Percentiles rank a stretch among this genome's conserved stretches.
Evolutionary conservation across 352 stramenopile genomes (phyloP).

Genomic region (Globisporangium nodosum): DNA sequence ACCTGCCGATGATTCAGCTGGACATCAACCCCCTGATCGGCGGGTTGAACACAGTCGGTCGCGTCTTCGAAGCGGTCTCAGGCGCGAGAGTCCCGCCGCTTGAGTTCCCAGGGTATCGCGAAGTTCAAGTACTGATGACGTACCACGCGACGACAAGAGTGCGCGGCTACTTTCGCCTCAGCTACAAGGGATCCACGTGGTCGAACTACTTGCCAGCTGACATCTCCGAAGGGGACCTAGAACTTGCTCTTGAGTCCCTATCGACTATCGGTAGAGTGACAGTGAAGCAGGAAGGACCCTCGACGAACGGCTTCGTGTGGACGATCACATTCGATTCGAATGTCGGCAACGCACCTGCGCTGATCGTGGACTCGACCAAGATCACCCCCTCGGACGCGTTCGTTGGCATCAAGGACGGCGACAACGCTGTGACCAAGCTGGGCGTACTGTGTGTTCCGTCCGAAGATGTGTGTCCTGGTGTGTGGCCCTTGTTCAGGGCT

Average conservation of each 20-base stretch:
- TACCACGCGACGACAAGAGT: conserved; percentile 33
- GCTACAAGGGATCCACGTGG: conserved; percentile 68
- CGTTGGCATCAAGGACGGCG: conserved; percentile 60
- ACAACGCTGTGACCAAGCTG: conserved; percentile 57
- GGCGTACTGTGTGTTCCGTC: conserved; percentile 40
- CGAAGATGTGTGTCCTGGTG: conserved; percentile 37
- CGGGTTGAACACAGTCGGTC: conserved; percentile 22
- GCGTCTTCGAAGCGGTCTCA: conserved; percentile 43
- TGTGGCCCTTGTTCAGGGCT: conserved; percentile 31
- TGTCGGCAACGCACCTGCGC: conserved; percentile 44
- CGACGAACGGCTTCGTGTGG: conserved; percentile 50
- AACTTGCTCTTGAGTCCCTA: conserved; percentile 54
- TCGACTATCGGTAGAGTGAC: conserved; percentile 58
- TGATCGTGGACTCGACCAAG: conserved; percentile 57
- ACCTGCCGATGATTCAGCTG: conserved; percentile 67
- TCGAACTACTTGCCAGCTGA: conserved; percentile 56
- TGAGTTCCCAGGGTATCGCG: conserved; percentile 51
- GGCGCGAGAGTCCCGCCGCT: conserved; percentile 34
- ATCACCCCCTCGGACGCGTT: conserved; percentile 40
- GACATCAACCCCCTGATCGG: conserved; percentile 22
- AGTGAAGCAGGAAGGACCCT: conserved; percentile 24
- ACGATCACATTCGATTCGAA: conserved; percentile 77
- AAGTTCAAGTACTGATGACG: conserved; percentile 73
- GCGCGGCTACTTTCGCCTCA: conserved; percentile 63
- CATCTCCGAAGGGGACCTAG: conserved; percentile 27